Base-by-base conservation (phyloP, 257 asterid genomes). In the Primulina huaijiensis region DNA sequence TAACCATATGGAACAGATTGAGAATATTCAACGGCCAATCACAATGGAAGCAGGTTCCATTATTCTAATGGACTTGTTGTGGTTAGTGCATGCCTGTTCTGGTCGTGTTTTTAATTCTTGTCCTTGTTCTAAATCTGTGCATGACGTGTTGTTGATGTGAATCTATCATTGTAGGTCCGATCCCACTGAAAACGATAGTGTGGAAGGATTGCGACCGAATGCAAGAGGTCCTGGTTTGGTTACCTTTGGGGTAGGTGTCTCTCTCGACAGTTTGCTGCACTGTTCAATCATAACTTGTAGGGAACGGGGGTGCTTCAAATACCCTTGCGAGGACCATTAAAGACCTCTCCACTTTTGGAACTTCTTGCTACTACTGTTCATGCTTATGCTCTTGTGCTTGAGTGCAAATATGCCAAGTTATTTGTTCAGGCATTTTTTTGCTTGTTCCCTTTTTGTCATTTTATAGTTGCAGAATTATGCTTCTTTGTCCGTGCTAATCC, bases 181-280 rank as follows among this genome's bases (percentile, higher is more conserved):
- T 74, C 99, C 99, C 72, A 94, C 99, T 43, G 99, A 94, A 76
- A 94, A 94, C 81, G 99, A 94, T 79, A 94, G 98, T 74, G 99
- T 94, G 59, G 99, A 94, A 87, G 99, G 99, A 61, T 64, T 94
- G 73, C 89, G 97, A 57, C 99, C 99, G 37, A 94, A 94, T 80
- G 99, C 99, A 72, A 94, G 99, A 88, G 99, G 99, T 64, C 99
- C 99, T 62, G 99, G 99, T 69, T 81, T 94, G 88, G 99, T 94
- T 66, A 94, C 99, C 64, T 94, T 91, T 81, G 99, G 99, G 95
- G 99, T 94, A 77, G 64, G 97, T 80, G 62, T 74, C 71, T 23
- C 60, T 75, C 55, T 38, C 21, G 16, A 56, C 68, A 29, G 20
- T 69, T 75, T 53, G 69, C 50, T 61, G 40, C 59, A 21, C 52